Evolutionary conservation across 805 yeast genomes (phyloP).

Genomic region (Geotrichum ghanense): DNA sequence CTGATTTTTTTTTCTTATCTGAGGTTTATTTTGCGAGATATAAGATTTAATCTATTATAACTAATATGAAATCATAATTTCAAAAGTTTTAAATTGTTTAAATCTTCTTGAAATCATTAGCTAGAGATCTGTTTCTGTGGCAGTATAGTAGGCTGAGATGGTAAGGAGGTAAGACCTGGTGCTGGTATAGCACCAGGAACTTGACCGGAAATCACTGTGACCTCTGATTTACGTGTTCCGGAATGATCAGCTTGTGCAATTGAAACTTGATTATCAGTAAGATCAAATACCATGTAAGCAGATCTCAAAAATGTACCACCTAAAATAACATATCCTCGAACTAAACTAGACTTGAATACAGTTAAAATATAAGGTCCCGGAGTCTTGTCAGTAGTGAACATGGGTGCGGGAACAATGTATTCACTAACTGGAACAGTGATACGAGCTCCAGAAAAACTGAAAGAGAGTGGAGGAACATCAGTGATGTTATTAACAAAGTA

Average conservation of each 20-base stretch:
- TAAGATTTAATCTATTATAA: too few relatives aligned
- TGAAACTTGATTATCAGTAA: constrained; percentile 43
- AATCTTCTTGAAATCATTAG: too few relatives aligned
- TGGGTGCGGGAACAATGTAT: background rate
- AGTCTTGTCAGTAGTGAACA: background rate
- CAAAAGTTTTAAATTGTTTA: too few relatives aligned
- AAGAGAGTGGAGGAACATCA: background rate
- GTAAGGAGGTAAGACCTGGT: too few relatives aligned
- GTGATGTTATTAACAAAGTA: background rate
- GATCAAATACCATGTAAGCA: constrained; percentile 52
- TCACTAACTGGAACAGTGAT: background rate
- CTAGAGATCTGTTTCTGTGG: too few relatives aligned
- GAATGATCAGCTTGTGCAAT: constrained; percentile 33
- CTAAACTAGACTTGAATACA: background rate
- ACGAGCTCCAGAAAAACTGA: background rate
- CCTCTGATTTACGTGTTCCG: constrained; percentile 3
- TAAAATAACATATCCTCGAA: constrained; percentile 27
- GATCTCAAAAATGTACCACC: constrained; percentile 54
- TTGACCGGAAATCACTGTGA: constrained; percentile 10
- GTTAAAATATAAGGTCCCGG: constrained; percentile 1
- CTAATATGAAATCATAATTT: too few relatives aligned
- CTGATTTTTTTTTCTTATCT: too few relatives aligned
- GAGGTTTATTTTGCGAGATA: too few relatives aligned
- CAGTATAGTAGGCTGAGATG: too few relatives aligned
- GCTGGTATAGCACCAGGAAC: constrained; percentile 10